These are phyloP conservation scores for Salisapilia sapeloensis DNA, from an alignment of 352 stramenopile genomes.

Conservation along the genomic window DNA sequence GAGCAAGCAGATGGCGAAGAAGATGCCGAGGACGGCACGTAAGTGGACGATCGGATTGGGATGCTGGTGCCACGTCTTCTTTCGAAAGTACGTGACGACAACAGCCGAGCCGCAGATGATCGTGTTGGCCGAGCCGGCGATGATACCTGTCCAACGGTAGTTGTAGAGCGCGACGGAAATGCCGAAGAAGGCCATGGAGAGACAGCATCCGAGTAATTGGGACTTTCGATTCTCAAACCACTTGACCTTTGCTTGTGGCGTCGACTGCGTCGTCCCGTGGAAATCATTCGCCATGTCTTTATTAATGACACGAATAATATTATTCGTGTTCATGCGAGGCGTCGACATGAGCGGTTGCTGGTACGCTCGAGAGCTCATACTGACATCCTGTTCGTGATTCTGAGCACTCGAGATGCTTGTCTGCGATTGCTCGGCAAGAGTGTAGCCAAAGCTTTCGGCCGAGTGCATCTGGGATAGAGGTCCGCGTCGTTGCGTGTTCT, in stretches of 20 bases:
- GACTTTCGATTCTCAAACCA: conserved; percentile 85
- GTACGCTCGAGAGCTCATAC: conserved; percentile 10
- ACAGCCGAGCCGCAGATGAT: conserved; percentile 78
- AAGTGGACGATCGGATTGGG: conserved; percentile 82
- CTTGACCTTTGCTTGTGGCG: conserved; percentile 49
- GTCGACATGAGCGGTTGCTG: conserved; percentile 52
- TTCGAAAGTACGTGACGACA: conserved; percentile 73
- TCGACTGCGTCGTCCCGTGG: conserved; percentile 49
- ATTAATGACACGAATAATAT: conserved; percentile 80
- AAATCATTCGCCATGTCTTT: conserved; percentile 83
- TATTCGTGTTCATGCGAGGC: conserved; percentile 35
- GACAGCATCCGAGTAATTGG: conserved; percentile 66
- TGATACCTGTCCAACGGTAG: conserved; percentile 73
- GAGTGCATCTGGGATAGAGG: conserved; percentile 17
- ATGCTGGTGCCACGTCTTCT: conserved; percentile 82
- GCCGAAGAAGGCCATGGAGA: conserved; percentile 74
- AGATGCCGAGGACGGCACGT: conserved; percentile 68
- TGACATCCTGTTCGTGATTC: conserved; percentile 32
- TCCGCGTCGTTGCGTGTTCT: conserved; percentile 5
- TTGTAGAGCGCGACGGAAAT: conserved; percentile 80
- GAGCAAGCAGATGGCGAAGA: conserved; percentile 66
- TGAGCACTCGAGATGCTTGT: too few relatives aligned
- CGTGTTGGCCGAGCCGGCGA: conserved; percentile 75
- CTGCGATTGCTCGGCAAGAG: conserved; percentile 18
- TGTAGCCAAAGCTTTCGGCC: conserved; percentile 16